phyloP scores from a whole-genome alignment of 148 eudicot species.

The Chenopodium berlandieri region DNA sequence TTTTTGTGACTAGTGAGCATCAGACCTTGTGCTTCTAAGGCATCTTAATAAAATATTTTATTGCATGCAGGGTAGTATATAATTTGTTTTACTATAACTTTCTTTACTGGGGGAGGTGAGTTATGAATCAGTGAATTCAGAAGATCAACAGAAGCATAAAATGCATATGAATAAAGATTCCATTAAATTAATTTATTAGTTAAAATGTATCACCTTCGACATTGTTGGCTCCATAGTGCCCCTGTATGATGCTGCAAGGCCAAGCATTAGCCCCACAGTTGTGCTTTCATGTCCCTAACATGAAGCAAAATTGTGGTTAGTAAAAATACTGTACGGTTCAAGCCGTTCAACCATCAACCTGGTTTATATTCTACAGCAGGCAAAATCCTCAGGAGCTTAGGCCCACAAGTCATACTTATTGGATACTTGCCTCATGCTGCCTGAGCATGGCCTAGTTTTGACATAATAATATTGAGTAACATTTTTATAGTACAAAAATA shows the following conservation, averaged over 20 bases:
- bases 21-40: background rate
- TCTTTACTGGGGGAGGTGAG: background rate
- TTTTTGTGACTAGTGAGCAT: background rate
- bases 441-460: background rate
- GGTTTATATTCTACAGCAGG: background rate
- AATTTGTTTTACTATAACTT: background rate
- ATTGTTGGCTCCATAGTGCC: constrained; percentile 93
- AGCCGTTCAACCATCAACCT: background rate
- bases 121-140: background rate
- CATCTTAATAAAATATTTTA: background rate
- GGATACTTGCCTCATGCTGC: background rate
- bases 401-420: background rate
- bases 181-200: background rate
- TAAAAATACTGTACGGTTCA: background rate
- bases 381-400: background rate
- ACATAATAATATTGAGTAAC: background rate
- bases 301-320: constrained; percentile 14
- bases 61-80: background rate
- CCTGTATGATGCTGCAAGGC: constrained; percentile 93
- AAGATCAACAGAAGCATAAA: background rate
- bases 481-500: background rate
- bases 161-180: background rate
- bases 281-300: constrained; percentile 91
- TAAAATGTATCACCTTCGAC: constrained; percentile 59
- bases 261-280: constrained; percentile 96